Evolutionary conservation across 208 protist species (phyloP).

Genomic region (Acanthamoeba lenticulata): DNA sequence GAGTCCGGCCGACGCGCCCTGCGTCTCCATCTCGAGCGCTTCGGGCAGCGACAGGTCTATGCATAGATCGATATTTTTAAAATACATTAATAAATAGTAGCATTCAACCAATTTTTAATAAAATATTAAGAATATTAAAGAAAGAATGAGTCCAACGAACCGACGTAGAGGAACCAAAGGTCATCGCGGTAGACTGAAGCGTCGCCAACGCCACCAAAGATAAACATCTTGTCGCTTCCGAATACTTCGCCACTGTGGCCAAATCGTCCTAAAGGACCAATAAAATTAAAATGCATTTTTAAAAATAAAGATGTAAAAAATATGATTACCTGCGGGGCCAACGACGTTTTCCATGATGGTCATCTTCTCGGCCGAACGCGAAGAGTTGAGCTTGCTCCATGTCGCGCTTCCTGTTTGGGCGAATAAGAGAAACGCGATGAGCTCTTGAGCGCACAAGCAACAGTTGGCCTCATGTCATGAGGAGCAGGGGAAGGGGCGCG

Average conservation of each 20-base stretch:
- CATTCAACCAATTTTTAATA: too few species aligned
- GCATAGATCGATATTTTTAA: neutral
- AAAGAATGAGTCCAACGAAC: neutral
- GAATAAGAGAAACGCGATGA: neutral
- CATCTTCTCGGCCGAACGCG: conserved; percentile 9
- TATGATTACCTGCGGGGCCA: neutral
- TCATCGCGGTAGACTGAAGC: conserved; percentile 47
- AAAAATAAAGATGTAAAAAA: neutral
- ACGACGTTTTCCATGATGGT: conserved; percentile 52
- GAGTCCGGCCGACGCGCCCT: neutral
- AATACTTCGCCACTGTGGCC: conserved; percentile 38
- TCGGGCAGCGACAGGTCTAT: conserved; percentile 39
- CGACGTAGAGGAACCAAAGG: conserved; percentile 65
- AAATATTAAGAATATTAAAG: too few species aligned
- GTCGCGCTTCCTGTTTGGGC: conserved; percentile 15
- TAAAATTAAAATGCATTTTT: neutral
- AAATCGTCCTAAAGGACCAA: neutral
- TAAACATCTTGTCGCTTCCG: conserved; percentile 61
- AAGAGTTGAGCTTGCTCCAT: conserved; percentile 17
- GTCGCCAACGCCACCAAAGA: conserved; percentile 59
- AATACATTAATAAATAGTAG: too few species aligned
- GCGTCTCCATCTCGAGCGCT: conserved; percentile 24
- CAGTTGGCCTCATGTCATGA: neutral
- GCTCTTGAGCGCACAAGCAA: neutral
- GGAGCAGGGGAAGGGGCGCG: neutral